Conservation (phyloP, 305 asterid genomes). For the Withania somnifera region DNA sequence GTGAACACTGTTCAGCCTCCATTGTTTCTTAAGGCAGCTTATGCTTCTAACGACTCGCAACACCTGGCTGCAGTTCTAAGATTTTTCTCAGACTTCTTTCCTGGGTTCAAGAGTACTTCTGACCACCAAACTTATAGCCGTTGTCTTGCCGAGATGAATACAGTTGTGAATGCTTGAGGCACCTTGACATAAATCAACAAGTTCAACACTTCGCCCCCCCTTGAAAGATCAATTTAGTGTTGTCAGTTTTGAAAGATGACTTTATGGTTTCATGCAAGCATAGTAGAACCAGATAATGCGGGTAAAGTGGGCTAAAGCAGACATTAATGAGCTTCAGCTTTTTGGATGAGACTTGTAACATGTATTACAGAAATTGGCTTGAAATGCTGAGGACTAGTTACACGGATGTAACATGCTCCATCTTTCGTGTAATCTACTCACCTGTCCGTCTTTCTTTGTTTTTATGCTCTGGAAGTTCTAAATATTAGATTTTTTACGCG, state of each 20-base stretch:
- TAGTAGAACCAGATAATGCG: neutral
- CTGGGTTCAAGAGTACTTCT: conserved; percentile 63
- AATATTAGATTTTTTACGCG: neutral
- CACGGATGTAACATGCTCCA: neutral
- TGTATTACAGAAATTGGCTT: neutral
- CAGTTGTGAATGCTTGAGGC: conserved; percentile 17
- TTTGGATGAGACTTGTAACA: neutral
- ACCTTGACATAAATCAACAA: neutral
- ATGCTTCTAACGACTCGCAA: conserved; percentile 65
- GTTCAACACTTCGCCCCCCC: neutral
- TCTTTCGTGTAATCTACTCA: neutral
- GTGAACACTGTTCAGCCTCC: conserved; percentile 78
- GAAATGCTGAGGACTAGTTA: neutral
- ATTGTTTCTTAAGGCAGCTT: conserved; percentile 82
- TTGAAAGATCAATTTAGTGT: neutral
- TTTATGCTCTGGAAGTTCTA: neutral
- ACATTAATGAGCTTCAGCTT: neutral
- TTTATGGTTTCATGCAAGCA: neutral
- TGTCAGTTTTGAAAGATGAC: neutral
- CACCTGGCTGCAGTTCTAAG: conserved; percentile 80
- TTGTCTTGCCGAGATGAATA: conserved; percentile 47
- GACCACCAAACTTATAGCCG: conserved; percentile 47
- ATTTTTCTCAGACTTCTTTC: conserved; percentile 77
- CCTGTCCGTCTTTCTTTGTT: neutral
- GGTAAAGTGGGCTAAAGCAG: neutral